Conservation (phyloP, 2,329 filamentous ascomycete species). For the Hymenoscyphus repandus region DNA sequence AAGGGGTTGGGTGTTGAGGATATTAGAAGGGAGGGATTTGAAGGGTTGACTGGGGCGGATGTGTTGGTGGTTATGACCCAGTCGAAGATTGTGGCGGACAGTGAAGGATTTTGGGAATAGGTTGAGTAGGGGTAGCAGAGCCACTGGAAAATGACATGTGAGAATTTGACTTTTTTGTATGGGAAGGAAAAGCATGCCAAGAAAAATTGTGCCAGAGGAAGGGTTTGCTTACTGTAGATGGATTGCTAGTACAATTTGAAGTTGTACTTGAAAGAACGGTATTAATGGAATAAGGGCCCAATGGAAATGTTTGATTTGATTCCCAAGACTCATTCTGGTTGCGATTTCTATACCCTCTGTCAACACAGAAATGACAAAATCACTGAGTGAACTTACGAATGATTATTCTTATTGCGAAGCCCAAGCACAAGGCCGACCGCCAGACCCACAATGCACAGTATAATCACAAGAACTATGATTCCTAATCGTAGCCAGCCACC, state of each 20-base stretch:
- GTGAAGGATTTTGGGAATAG: conserved; percentile 39
- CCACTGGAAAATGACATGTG: neutral
- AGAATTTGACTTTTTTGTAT: too few species aligned
- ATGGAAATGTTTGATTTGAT: conserved; percentile 43
- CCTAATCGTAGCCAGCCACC: conserved; percentile 31
- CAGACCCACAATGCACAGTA: conserved; percentile 27
- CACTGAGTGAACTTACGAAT: conserved; percentile 7
- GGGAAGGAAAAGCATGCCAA: neutral
- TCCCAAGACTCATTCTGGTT: neutral
- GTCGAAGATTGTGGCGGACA: conserved; percentile 48
- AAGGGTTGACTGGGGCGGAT: conserved; percentile 32
- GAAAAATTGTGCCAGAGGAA: too few species aligned
- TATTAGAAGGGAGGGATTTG: conserved; percentile 35
- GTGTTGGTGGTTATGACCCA: conserved; percentile 51
- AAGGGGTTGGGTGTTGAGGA: conserved; percentile 53
- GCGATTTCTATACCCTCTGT: neutral
- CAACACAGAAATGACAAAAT: neutral
- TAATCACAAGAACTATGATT: conserved; percentile 20
- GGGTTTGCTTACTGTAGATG: conserved; percentile 34
- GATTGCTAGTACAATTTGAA: conserved; percentile 53
- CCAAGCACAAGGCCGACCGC: conserved; percentile 31
- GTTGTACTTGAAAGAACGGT: conserved; percentile 49
- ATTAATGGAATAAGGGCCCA: conserved; percentile 56
- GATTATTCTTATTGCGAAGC: conserved; percentile 21
- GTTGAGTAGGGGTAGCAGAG: conserved; percentile 53